These are phyloP conservation scores for Umbelopsis sp. DNA, from an alignment of 192 early-diverging fungal species.

Conservation along the genomic window DNA sequence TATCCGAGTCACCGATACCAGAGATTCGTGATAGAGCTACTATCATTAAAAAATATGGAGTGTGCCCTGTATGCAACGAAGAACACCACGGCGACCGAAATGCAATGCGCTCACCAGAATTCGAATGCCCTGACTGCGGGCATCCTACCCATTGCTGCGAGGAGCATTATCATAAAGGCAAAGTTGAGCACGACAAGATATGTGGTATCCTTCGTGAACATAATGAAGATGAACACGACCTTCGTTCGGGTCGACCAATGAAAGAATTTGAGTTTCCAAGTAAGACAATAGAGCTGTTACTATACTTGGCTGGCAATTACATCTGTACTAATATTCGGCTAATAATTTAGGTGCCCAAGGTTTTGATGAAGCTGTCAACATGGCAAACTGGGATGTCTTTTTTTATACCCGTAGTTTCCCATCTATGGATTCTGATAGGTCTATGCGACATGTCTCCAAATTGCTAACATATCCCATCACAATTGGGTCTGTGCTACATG, in stretches of 20 bases:
- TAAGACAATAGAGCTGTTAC: constrained; percentile 23
- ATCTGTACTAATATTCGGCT: background rate
- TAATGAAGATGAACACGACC: constrained; percentile 81
- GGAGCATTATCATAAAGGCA: constrained; percentile 66
- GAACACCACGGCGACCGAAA: constrained; percentile 37
- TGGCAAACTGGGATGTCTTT: constrained; percentile 77
- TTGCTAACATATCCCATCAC: constrained; percentile 79
- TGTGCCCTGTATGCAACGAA: constrained; percentile 68
- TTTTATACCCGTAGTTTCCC: constrained; percentile 80
- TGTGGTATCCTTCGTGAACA: constrained; percentile 66
- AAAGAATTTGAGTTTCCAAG: constrained; percentile 80
- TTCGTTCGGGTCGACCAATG: constrained; percentile 72
- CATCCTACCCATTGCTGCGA: constrained; percentile 78
- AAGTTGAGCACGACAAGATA: constrained; percentile 53
- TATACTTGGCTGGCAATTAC: constrained; percentile 2
- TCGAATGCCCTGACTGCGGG: constrained; percentile 77
- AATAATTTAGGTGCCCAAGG: constrained; percentile 50
- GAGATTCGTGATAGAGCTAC: constrained; percentile 65
- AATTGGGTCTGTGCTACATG: constrained; percentile 70
- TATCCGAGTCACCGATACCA: constrained; percentile 68
- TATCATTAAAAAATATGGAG: constrained; percentile 65
- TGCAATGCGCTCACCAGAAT: constrained; percentile 52
- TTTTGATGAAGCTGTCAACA: constrained; percentile 74
- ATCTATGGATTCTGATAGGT: constrained; percentile 66
- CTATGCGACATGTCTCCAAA: constrained; percentile 81